Percentiles rank a stretch among this genome's conserved stretches.
Evolutionary conservation across 1,284 basidiomycete genomes (phyloP).

Genomic region (Apiotrichum akiyoshidainum): DNA sequence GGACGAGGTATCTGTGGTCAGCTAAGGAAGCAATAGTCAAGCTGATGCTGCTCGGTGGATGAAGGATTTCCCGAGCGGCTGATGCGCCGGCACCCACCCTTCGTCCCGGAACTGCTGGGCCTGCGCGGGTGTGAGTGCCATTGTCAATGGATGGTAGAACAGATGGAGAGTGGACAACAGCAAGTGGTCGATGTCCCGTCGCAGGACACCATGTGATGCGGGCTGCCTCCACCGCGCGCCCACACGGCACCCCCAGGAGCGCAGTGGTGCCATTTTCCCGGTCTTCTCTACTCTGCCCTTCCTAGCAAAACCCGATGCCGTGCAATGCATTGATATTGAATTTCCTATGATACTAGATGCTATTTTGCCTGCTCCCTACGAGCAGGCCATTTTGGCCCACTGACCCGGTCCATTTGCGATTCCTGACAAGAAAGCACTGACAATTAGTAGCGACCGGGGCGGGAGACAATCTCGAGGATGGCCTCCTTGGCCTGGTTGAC

Average conservation of each 20-base stretch:
- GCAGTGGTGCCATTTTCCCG: too few species aligned
- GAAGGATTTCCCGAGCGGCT: background rate
- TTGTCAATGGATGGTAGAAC: constrained; percentile 2
- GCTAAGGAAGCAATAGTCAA: background rate
- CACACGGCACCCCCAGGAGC: too few species aligned
- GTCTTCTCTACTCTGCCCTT: background rate
- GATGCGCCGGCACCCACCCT: constrained; percentile 23
- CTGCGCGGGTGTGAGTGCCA: constrained; percentile 35
- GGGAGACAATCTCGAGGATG: constrained; percentile 65
- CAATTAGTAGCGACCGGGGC: constrained; percentile 19
- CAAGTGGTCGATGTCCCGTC: background rate
- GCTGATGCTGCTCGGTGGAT: background rate
- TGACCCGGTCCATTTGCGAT: background rate
- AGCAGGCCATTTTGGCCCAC: too few species aligned
- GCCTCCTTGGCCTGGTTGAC: constrained; percentile 74
- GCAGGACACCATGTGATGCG: too few species aligned
- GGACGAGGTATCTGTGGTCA: constrained; percentile 64
- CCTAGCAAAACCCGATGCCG: background rate
- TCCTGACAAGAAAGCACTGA: background rate
- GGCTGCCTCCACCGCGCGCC: too few species aligned
- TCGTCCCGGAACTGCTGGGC: constrained; percentile 33
- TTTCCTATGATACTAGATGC: constrained; percentile 3
- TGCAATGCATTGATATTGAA: constrained; percentile 5
- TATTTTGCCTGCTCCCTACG: background rate
- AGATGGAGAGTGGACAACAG: background rate